phyloP scores from a whole-genome alignment of 2,329 filamentous ascomycete genomes.

The Dactylellina sp. region DNA sequence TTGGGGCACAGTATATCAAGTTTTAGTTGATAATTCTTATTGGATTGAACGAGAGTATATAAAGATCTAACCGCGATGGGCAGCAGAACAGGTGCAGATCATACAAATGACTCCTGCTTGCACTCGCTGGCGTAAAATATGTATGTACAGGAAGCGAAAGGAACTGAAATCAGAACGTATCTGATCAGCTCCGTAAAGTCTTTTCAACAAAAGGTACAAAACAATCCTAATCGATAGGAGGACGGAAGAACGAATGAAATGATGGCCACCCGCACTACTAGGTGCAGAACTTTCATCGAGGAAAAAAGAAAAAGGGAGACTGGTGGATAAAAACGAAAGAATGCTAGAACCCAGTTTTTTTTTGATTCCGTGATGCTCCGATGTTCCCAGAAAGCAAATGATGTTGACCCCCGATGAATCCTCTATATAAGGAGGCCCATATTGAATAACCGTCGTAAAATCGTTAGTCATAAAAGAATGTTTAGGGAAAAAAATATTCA shows the following conservation, averaged over 20 bases:
- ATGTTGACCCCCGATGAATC: conserved; percentile 11
- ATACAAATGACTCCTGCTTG: background rate
- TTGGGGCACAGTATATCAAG: too few species aligned
- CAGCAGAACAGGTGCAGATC: background rate
- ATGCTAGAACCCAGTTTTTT: conserved; percentile 20
- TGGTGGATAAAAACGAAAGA: conserved; percentile 13
- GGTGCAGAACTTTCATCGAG: background rate
- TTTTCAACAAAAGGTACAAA: conserved; percentile 6
- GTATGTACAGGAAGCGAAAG: conserved; percentile 26
- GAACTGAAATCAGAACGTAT: background rate
- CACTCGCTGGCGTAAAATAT: background rate
- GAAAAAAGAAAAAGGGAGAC: background rate
- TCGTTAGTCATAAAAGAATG: conserved; percentile 39
- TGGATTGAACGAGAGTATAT: conserved; percentile 23
- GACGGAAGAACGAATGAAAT: conserved; percentile 2
- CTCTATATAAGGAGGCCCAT: conserved; percentile 4
- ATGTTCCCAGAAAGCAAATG: conserved; percentile 41
- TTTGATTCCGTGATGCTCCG: conserved; percentile 41
- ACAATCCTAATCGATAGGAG: conserved; percentile 6
- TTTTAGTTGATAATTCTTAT: conserved; percentile 8
- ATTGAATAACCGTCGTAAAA: conserved; percentile 24
- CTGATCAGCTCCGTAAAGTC: background rate
- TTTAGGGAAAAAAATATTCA: conserved; percentile 14
- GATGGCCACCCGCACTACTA: background rate
- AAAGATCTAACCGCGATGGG: conserved; percentile 28